phyloP scores from a whole-genome alignment of 2,329 filamentous ascomycete genomes.

The Elsinoe perseae region DNA sequence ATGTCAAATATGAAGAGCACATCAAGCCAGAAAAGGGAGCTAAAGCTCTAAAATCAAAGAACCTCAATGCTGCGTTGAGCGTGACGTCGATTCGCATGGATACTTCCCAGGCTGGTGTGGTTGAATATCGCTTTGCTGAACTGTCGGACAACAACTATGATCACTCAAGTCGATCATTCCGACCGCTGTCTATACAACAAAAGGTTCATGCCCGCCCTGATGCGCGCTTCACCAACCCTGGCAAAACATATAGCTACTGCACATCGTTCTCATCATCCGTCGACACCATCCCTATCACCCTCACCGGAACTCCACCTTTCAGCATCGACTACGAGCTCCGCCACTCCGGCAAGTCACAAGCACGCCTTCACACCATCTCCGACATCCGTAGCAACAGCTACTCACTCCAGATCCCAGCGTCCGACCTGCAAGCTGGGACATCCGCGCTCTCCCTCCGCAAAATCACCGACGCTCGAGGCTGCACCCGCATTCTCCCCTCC shows the following conservation, averaged over 20 bases:
- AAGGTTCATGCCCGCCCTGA: conserved; percentile 75
- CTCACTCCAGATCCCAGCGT: conserved; percentile 74
- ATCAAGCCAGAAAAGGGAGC: conserved; percentile 62
- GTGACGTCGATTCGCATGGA: conserved; percentile 78
- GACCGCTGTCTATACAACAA: conserved; percentile 66
- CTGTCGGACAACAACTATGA: conserved; percentile 83
- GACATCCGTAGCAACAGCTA: conserved; percentile 69
- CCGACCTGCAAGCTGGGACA: conserved; percentile 77
- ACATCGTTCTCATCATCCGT: conserved; percentile 69
- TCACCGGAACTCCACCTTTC: conserved; percentile 81
- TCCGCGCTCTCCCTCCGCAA: conserved; percentile 84
- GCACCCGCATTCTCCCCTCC: conserved; percentile 65
- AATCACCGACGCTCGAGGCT: conserved; percentile 79
- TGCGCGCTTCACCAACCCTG: conserved; percentile 74
- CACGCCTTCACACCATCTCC: conserved; percentile 73
- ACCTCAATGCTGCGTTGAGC: conserved; percentile 67
- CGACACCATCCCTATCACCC: conserved; percentile 77
- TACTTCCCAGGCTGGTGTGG: conserved; percentile 70
- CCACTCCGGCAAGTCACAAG: conserved; percentile 71
- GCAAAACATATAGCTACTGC: conserved; percentile 93
- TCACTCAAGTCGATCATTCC: conserved; percentile 57
- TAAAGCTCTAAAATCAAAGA: conserved; percentile 57
- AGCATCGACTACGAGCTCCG: conserved; percentile 87
- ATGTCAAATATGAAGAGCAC: conserved; percentile 71
- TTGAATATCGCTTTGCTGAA: conserved; percentile 77